A percentile compares a stretch with the other conserved stretches of the same genome.
phyloP scores from a whole-genome alignment of 1,139 yeast genomes.

The Kurtzmaniella natalensis region DNA sequence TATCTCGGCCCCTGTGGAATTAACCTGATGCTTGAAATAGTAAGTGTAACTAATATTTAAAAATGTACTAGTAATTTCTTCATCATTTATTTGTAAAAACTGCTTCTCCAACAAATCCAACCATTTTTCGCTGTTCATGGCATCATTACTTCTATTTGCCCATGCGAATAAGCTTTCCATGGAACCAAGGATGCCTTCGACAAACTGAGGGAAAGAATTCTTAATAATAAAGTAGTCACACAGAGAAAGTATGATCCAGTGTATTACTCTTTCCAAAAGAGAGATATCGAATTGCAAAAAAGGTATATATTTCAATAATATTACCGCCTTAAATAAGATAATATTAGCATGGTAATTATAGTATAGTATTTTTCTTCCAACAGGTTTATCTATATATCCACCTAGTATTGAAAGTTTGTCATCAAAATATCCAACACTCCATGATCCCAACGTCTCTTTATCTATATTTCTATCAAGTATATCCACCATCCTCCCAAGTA shows the following conservation, averaged over 20 bases:
- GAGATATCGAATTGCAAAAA: not conserved
- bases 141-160: not conserved
- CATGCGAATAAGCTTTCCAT: not conserved
- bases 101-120: not conserved
- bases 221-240: not conserved
- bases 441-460: no score
- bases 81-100: not conserved
- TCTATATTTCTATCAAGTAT: no score
- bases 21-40: not conserved
- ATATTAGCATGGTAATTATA: conserved; percentile 1
- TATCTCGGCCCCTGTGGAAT: not conserved
- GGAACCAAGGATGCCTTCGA: not conserved
- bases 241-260: not conserved
- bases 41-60: not conserved
- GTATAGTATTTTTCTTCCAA: not conserved
- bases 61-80: not conserved
- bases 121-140: no score
- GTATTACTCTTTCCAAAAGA: not conserved
- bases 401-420: not conserved
- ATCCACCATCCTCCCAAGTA: no score
- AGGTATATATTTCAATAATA: not conserved
- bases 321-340: not conserved
- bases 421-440: no score
- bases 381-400: not conserved
- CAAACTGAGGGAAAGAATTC: not conserved